Base-by-base conservation (phyloP, 1,284 basidiomycete genomes). In the Cryptococcus hybrid region DNA sequence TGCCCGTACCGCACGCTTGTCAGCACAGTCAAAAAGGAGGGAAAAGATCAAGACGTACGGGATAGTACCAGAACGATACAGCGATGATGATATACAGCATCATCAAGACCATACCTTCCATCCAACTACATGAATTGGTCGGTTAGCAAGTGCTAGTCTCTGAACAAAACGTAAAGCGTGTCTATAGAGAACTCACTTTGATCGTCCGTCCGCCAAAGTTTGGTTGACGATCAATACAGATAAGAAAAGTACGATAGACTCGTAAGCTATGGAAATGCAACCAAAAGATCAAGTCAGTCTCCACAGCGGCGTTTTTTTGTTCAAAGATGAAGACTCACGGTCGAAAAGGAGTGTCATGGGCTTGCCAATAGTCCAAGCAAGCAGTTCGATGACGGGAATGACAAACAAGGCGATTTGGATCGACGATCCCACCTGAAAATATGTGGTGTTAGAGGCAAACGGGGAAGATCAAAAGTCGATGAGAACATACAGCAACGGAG, bases 321-420 rank as follows among this genome's bases (percentile, higher is more conserved):
- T 30, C 30, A 7, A 43, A 47, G 34, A 8, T 9, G 24, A 18
- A 3, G 45, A 35, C 64, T 55, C 45, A 72, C 62, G 73, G 61
- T 76, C 71, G 55, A 77, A 78, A n/a, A 78, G 63, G 47, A 81
- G 62, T 53, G 78, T 78, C 65, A 82, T 71, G 18, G 80, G 80
- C 63, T 82, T 80, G 18, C 78, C 77, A 49, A 81, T 81, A 3
- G 63, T 67, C 80, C 80, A 81, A 0, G 74, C 80, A 35, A 82
- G 67, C 5, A 81, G 68, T 63, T 86, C 78, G 56, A 86, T 78
- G 37, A 86, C 86, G 74, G 89, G 89, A 68, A 92, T 87, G 61
- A 92, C 88, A 67, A 94, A 89, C 52, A 77, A 59, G 2, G 90
- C 87, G 58, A 91, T 91, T 86, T 96, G 92, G 62, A 95, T 92